Percentiles rank a stretch among this genome's conserved stretches.
Evolutionary conservation across 306 rosid species (phyloP).

Genomic region (Cicer chorassanicum): DNA sequence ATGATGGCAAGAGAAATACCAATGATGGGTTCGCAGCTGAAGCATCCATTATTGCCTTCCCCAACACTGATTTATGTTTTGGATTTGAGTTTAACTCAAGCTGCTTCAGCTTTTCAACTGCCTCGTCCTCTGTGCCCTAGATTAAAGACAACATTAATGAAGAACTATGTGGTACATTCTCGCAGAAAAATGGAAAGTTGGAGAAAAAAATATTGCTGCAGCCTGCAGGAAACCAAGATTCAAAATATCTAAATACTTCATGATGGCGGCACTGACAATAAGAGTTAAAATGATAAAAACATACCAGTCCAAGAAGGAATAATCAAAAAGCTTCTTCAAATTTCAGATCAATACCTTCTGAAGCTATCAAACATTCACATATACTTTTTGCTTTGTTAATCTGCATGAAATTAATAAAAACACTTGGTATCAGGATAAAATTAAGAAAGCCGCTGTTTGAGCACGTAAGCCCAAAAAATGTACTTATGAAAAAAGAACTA

Average conservation of each 20-base stretch:
- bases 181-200: slow-evolving; percentile 11
- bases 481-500: slow-evolving; percentile 4
- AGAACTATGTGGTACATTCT: slow-evolving; percentile 29
- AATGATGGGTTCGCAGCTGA: slow-evolving; percentile 64
- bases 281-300: slow-evolving; percentile 31
- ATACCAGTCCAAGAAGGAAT: slow-evolving; percentile 88
- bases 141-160: slow-evolving; percentile 45
- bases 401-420: slow-evolving; percentile 54
- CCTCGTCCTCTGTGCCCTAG: slow-evolving; percentile 78
- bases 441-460: slow-evolving; percentile 32
- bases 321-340: slow-evolving; percentile 82
- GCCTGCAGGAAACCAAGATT: slow-evolving; percentile 43
- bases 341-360: slow-evolving; percentile 87
- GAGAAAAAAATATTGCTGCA: slow-evolving; percentile 39
- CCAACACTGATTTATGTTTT: slow-evolving; percentile 58
- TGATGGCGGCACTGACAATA: slow-evolving; percentile 31
- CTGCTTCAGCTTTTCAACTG: slow-evolving; percentile 81
- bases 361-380: slow-evolving; percentile 80
- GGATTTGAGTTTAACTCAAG: slow-evolving; percentile 66
- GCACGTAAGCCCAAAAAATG: slow-evolving; percentile 5
- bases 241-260: slow-evolving; percentile 36
- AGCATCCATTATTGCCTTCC: slow-evolving; percentile 70
- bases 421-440: slow-evolving; percentile 29
- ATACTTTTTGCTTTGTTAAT: slow-evolving; percentile 76
- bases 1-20: slow-evolving; percentile 57